Evolutionary conservation across 2,329 filamentous ascomycete species (phyloP), one percentile per base, ranked within the genome.

Genomic region (Scolecobasidium constrictum): DNA sequence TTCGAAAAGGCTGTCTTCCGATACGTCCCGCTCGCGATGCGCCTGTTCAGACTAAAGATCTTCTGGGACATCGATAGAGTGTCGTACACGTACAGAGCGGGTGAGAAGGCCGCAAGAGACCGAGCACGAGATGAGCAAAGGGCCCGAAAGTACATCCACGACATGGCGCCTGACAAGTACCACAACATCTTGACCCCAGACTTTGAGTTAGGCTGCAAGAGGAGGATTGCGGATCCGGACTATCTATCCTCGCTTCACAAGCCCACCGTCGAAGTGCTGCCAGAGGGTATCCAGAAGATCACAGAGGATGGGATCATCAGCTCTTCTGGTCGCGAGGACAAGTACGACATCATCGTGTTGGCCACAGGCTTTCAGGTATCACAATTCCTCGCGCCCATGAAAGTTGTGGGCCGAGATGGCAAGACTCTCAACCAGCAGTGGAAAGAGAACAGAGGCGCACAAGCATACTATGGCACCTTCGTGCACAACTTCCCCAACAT

Each of bases 401-500:
- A 60, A 3, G 55, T 70, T 9, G 52, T 62, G 6, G 28, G 26
- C 7, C 15, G 15, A 12, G 21, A 18, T n/a, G 43, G 43, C 9
- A 37, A 38, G 15, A 18, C 43, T 4, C 9, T 46, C n/a, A n/a
- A 37, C 15, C 40, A 46, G n/a, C 26, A 46, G 7, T 46, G 40
- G 40, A 21, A 70, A 1, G 61, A 66, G 18, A 66, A 71, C 42
- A 75, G 74, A 13, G 78, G 78, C 0, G 61, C 73, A 0, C 73
- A 72, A 46, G 78, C 77, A 1, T 83, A 83, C 53, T 69, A 75
- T 42, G 71, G 70, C 16, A 69, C 69, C 2, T 66, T 69, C 2
- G 60, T 81, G 56, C 71, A 72, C 48, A 71, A 70, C 0, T 80
- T 78, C 51, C 78, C 78, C 3, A 82, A 81, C 52, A 75, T 81